These are phyloP conservation scores for Gomphus sp. DNA, from an alignment of 1,284 basidiomycete genomes.

Conservation along the genomic window DNA sequence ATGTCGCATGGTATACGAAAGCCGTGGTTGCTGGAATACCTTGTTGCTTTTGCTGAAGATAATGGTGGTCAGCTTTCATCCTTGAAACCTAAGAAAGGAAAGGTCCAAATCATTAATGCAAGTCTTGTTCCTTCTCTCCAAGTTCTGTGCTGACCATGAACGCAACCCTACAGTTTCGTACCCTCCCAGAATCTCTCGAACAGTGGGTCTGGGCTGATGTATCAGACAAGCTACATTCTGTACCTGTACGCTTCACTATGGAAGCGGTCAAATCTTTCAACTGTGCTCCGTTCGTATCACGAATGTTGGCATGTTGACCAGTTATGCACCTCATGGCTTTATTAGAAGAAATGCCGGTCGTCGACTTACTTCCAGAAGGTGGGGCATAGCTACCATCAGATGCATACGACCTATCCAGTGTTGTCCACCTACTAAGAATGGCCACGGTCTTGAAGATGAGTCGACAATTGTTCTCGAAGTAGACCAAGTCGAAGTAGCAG, in stretches of 20 bases:
- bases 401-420: constrained; percentile 38
- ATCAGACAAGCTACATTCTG: constrained; percentile 30
- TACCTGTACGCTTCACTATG: constrained; percentile 32
- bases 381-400: constrained; percentile 29
- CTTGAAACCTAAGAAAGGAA: constrained; percentile 26
- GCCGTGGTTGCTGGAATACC: constrained; percentile 46
- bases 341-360: constrained; percentile 13
- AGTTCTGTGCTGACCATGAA: background rate
- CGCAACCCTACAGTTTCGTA: constrained; percentile 22
- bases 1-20: constrained; percentile 33
- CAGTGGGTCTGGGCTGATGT: constrained; percentile 36
- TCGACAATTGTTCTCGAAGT: constrained; percentile 41
- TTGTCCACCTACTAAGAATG: constrained; percentile 29
- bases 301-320: background rate
- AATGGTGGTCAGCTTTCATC: constrained; percentile 35
- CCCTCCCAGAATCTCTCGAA: constrained; percentile 20
- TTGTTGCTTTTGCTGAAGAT: constrained; percentile 36
- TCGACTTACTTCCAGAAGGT: constrained; percentile 23
- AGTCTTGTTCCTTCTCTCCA: background rate
- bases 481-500: constrained; percentile 25
- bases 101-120: constrained; percentile 45
- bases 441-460: constrained; percentile 23
- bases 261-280: constrained; percentile 26
- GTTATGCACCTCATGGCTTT: background rate
- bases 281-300: constrained; percentile 19